Conservation (phyloP, 768 basidiomycete species). For the Kwoniella bestiolae region DNA sequence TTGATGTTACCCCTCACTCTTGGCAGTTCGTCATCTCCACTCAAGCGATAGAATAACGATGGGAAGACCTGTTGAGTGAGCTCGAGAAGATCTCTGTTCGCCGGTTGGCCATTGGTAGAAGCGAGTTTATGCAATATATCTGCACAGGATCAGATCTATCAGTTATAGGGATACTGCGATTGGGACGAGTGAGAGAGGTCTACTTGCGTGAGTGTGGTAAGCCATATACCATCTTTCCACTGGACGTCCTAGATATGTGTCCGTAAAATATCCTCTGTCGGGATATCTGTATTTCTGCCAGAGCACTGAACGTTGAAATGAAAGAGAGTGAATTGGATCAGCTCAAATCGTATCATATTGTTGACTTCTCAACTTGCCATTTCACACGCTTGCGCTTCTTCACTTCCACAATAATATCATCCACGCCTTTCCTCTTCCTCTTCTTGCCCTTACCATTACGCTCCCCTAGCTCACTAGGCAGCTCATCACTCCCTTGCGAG, state of each 20-base stretch:
- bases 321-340: background rate
- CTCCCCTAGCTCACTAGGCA: too few relatives aligned
- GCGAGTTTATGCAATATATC: constrained; percentile 66
- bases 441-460: too few relatives aligned
- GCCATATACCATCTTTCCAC: constrained; percentile 26
- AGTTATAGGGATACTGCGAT: too few relatives aligned
- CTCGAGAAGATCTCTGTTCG: constrained; percentile 58
- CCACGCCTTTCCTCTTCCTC: background rate
- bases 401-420: background rate
- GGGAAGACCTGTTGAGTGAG: constrained; percentile 80
- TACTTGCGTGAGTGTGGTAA: constrained; percentile 40
- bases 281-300: constrained; percentile 40
- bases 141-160: too few relatives aligned
- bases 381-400: background rate
- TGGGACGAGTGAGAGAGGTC: background rate
- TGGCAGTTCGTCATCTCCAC: constrained; percentile 1
- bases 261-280: constrained; percentile 54
- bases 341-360: too few relatives aligned
- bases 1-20: constrained; percentile 18
- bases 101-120: constrained; percentile 59
- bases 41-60: constrained; percentile 1
- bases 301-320: background rate
- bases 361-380: constrained; percentile 13
- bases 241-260: constrained; percentile 19
- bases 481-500: too few relatives aligned